phyloP scores from a whole-genome alignment of 176 grass and related monocot species.

The Phragmites australis region DNA sequence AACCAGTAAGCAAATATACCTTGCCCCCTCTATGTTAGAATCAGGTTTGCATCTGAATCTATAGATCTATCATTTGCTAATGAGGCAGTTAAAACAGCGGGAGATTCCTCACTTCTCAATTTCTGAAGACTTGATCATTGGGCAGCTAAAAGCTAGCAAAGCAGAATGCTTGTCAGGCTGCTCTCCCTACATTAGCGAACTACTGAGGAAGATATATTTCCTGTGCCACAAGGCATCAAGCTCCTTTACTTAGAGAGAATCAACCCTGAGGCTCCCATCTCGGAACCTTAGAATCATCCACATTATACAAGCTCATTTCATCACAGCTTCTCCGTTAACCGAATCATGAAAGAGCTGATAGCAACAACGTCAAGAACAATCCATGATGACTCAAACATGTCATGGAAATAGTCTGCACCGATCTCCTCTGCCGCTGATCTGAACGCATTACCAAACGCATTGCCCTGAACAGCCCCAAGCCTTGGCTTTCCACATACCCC shows the following conservation, averaged over 20 bases:
- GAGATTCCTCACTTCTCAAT: not conserved
- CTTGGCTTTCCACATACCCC: slow-evolving; percentile 75
- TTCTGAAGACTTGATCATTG: not conserved
- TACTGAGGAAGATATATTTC: slow-evolving; percentile 9
- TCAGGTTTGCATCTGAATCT: slow-evolving; percentile 33
- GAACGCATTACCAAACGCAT: slow-evolving; percentile 79
- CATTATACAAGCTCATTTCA: not conserved
- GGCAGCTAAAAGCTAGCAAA: slow-evolving; percentile 22
- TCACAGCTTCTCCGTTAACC: slow-evolving; percentile 85
- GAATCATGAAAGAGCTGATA: slow-evolving; percentile 83
- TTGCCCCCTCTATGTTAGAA: slow-evolving; percentile 19
- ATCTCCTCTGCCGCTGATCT: slow-evolving; percentile 65
- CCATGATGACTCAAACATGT: slow-evolving; percentile 93
- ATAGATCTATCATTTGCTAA: slow-evolving; percentile 29
- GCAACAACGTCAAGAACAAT: slow-evolving; percentile 68
- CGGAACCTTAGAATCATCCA: slow-evolving; percentile 16
- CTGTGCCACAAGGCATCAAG: not conserved
- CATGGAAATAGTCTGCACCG: slow-evolving; percentile 67
- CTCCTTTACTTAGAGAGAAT: slow-evolving; percentile 33
- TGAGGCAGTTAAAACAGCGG: not conserved
- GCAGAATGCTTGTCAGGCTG: slow-evolving; percentile 23
- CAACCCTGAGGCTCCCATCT: not conserved
- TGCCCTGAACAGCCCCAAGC: slow-evolving; percentile 79
- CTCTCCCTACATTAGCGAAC: slow-evolving; percentile 22
- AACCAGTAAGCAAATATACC: slow-evolving; percentile 39